Base-by-base conservation (phyloP, 2,329 filamentous ascomycete genomes). In the Colletotrichum filicis region DNA sequence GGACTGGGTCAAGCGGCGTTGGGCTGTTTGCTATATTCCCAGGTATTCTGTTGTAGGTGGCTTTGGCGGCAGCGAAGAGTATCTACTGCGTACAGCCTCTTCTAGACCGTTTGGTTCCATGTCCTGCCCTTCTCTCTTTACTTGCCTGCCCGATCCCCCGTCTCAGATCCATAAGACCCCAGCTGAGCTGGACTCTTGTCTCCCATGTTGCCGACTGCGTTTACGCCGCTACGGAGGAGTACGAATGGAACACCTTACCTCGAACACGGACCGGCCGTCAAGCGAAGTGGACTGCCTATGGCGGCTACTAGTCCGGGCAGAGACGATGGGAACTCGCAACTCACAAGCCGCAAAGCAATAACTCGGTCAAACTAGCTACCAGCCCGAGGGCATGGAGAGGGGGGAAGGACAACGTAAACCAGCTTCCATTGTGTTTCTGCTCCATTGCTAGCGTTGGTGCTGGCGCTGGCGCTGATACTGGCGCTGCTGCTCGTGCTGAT, bases 301-400 rank as follows among this genome's bases (percentile, higher is more conserved):
- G 22, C 24, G n/a, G 28, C 30, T 22, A 22, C 16, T 53, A 46
- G 63, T 68, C 37, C 49, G 46, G 42, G 68, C 46, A 52, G 4
- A n/a, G 22, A 30, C n/a, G 56, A 16, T 28, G 14, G 37, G 32
- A 32, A 32, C 32, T 32, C 32, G 9, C 32, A 32, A 32, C 32
- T 32, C 32, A 9, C 42, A 49, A 49, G 37, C 37, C 37, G 37
- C 37, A 42, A 42, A 46, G 63, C 42, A 46, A 67, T 70, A 30
- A 69, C 70, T 70, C 60, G 56, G 56, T 57, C 46, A 73, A 70
- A 61, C 65, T 49, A 62, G 58, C 58, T 42, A 49, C 19, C 42
- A 49, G 19, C 42, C 42, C 19, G 52, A 42, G 37, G 35, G 58
- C 22, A 37, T 32, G 66, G 53, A 8, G 14, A 56, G 11, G 26